Percentiles rank a stretch among this genome's conserved stretches.
These are phyloP conservation scores for Pythium biforme DNA, from an alignment of 352 stramenopile species.

Conservation along the genomic window DNA sequence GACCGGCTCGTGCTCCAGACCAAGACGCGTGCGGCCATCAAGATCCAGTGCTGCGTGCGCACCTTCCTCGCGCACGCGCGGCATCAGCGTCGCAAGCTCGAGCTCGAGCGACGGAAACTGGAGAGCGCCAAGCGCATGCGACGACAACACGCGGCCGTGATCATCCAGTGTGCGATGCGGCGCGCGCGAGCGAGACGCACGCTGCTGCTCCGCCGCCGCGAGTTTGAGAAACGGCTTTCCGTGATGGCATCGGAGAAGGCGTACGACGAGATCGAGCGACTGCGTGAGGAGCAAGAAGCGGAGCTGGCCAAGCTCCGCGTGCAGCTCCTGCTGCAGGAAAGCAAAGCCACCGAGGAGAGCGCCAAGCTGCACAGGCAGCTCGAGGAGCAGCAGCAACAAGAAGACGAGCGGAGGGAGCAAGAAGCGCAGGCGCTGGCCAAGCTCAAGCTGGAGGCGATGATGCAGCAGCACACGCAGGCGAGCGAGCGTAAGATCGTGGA, in stretches of 20 bases:
- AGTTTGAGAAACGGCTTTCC: conserved; percentile 79
- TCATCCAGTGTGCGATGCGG: conserved; percentile 68
- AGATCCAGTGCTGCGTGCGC: conserved; percentile 68
- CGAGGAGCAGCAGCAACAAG: conserved; percentile 41
- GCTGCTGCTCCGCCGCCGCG: conserved; percentile 44
- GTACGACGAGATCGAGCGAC: conserved; percentile 72
- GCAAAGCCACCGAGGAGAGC: conserved; percentile 46
- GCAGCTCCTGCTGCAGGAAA: conserved; percentile 60
- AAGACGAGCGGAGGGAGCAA: conserved; percentile 40
- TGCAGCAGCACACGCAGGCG: conserved; percentile 43
- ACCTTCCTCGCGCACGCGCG: conserved; percentile 46
- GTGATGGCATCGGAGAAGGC: conserved; percentile 82
- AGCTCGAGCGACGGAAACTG: conserved; percentile 30
- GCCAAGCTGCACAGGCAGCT: conserved; percentile 43
- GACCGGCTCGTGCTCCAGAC: conserved; percentile 58
- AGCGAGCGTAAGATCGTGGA: conserved; percentile 44
- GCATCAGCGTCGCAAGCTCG: conserved; percentile 34
- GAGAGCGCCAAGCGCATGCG: conserved; percentile 30
- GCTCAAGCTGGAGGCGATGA: conserved; percentile 51
- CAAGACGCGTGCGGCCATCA: conserved; percentile 55
- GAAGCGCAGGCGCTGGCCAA: conserved; percentile 58
- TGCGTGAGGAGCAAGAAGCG: conserved; percentile 70
- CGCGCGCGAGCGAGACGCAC: conserved; percentile 37
- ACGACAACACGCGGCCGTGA: conserved; percentile 51
- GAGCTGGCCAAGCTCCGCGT: conserved; percentile 65